Evolutionary conservation across 2,329 filamentous ascomycete genomes (phyloP).

Genomic region (Aspergillus puulaauensis): DNA sequence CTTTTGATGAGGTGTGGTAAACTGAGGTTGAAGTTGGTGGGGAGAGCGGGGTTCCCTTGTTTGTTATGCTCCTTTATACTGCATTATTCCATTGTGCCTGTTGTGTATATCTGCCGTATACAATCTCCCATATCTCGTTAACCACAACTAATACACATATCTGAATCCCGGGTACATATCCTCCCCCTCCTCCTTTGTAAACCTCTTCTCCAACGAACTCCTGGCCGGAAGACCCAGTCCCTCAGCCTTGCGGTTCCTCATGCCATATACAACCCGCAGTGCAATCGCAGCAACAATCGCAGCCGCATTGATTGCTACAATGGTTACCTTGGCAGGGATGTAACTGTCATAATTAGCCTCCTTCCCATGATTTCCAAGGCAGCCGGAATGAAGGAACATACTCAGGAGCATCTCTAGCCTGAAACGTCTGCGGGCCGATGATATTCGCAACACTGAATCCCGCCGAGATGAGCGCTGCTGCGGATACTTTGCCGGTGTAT

Average conservation of each 20-base stretch:
- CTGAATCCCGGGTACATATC: slow-evolving; percentile 23
- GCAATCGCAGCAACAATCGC: slow-evolving; percentile 27
- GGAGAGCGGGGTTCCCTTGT: background rate
- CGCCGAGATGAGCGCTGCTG: slow-evolving; percentile 46
- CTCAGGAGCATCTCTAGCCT: slow-evolving; percentile 42
- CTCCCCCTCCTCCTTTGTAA: slow-evolving; percentile 18
- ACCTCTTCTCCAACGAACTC: slow-evolving; percentile 20
- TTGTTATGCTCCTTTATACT: background rate
- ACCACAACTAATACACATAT: slow-evolving; percentile 27
- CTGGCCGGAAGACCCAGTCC: slow-evolving; percentile 21
- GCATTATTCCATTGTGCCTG: background rate
- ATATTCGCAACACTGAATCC: slow-evolving; percentile 40
- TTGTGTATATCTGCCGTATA: no score
- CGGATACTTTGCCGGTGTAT: slow-evolving; percentile 46
- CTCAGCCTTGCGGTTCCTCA: slow-evolving; percentile 26
- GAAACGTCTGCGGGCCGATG: slow-evolving; percentile 45
- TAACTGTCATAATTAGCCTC: slow-evolving; percentile 20
- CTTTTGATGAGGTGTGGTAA: background rate
- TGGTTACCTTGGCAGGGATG: slow-evolving; percentile 38
- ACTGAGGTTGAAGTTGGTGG: background rate
- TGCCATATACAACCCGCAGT: slow-evolving; percentile 25
- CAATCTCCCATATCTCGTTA: no score
- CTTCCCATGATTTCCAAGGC: no score
- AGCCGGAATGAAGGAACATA: slow-evolving; percentile 19
- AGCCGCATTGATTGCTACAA: slow-evolving; percentile 34